Evolutionary conservation across 1,284 basidiomycete species (phyloP).

Genomic region (Sporisorium iseilematis-ciliati): DNA sequence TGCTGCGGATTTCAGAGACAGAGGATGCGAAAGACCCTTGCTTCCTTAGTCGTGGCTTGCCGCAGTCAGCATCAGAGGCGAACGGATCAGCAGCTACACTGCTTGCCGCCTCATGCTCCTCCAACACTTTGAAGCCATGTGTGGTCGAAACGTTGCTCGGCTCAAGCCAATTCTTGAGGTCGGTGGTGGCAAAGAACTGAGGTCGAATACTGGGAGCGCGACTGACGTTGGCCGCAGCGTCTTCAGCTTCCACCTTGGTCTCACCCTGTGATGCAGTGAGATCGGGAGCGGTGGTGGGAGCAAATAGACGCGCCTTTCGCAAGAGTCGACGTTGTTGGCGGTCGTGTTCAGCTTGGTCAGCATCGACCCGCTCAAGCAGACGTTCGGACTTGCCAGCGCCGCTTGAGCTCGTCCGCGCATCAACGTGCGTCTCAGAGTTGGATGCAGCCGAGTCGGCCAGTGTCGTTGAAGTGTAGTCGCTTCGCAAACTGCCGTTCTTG

Average conservation of each 20-base stretch:
- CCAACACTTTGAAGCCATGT: constrained; percentile 37
- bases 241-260: not conserved
- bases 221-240: constrained; percentile 19
- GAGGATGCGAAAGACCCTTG: no score
- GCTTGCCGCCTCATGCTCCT: constrained; percentile 25
- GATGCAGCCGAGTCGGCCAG: constrained; percentile 26
- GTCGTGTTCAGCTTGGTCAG: constrained; percentile 31
- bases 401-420: constrained; percentile 5
- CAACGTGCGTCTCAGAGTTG: constrained; percentile 24
- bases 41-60: constrained; percentile 5
- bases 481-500: constrained; percentile 45
- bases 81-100: constrained; percentile 30
- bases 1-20: not conserved
- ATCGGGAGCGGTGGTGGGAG: constrained; percentile 2
- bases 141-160: constrained; percentile 37
- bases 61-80: constrained; percentile 26
- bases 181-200: constrained; percentile 59
- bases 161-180: constrained; percentile 61
- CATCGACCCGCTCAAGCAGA: constrained; percentile 26
- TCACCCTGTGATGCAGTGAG: not conserved
- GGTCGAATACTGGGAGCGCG: constrained; percentile 61
- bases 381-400: constrained; percentile 24
- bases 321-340: constrained; percentile 35
- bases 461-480: constrained; percentile 39
- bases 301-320: constrained; percentile 30